These are phyloP conservation scores for Rosa lucieae DNA, from an alignment of 306 rosid species.

Conservation along the genomic window DNA sequence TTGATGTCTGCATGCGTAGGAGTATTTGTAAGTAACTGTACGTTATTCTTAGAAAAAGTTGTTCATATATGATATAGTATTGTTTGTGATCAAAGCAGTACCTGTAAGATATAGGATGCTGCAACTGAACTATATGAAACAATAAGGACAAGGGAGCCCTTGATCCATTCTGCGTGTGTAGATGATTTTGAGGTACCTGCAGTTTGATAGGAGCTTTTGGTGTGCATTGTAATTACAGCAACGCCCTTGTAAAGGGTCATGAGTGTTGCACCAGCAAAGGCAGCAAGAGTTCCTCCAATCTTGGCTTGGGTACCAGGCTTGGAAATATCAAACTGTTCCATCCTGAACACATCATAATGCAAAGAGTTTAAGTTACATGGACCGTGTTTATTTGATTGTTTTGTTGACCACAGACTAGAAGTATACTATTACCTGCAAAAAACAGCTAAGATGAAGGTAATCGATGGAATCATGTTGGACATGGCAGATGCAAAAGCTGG, in stretches of 20 bases:
- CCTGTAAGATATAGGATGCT: conserved; percentile 25
- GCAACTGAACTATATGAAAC: conserved; percentile 2
- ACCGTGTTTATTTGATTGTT: neutral
- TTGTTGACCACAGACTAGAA: neutral
- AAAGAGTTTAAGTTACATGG: neutral
- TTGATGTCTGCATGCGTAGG: conserved; percentile 5
- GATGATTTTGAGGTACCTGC: neutral
- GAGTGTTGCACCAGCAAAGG: conserved; percentile 23
- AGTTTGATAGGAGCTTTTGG: neutral
- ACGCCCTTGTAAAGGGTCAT: conserved; percentile 31
- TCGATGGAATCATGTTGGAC: conserved; percentile 22
- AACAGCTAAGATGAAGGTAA: conserved; percentile 26
- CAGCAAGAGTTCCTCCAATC: conserved; percentile 19
- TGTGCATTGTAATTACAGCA: neutral
- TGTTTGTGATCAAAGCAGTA: neutral
- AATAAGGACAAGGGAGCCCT: conserved; percentile 22
- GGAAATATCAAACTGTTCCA: conserved; percentile 14
- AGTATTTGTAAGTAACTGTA: neutral
- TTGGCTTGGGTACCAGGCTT: conserved; percentile 20
- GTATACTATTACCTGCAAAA: conserved; percentile 18
- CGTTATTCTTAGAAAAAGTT: neutral
- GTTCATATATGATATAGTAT: neutral
- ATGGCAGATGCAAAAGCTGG: conserved; percentile 22
- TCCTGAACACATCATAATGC: conserved; percentile 5
- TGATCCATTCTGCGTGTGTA: conserved; percentile 12